Percentiles rank a stretch among this genome's conserved stretches.
These are phyloP conservation scores for Ascochyta rabiei DNA, from an alignment of 2,329 filamentous ascomycete species.

Conservation along the genomic window DNA sequence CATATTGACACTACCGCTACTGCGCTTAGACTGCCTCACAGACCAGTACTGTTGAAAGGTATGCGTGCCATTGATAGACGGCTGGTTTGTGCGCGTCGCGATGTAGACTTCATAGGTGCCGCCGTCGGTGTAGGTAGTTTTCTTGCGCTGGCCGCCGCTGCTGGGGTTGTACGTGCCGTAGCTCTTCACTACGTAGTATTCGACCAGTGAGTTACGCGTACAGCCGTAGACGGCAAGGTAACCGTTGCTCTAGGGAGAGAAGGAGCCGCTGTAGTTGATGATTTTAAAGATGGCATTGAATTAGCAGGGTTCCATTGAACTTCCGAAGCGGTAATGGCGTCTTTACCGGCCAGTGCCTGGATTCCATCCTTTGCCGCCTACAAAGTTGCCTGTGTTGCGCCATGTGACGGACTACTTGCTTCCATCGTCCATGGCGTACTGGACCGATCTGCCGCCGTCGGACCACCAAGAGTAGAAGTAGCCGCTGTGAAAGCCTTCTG, in stretches of 20 bases:
- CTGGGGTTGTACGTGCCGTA: constrained; percentile 55
- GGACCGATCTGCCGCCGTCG: constrained; percentile 49
- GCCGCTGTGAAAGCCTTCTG: constrained; percentile 52
- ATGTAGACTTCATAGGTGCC: constrained; percentile 59
- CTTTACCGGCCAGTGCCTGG: constrained; percentile 54
- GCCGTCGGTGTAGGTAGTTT: constrained; percentile 58
- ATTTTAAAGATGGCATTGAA: constrained; percentile 2
- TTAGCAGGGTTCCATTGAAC: no score
- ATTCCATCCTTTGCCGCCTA: constrained; percentile 39
- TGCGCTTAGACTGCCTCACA: constrained; percentile 56
- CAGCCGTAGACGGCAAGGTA: constrained; percentile 60
- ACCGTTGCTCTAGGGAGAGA: constrained; percentile 27
- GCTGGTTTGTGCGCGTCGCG: constrained; percentile 57
- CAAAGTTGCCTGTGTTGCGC: constrained; percentile 33
- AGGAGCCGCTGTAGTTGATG: constrained; percentile 30
- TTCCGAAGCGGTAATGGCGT: no score
- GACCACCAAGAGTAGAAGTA: constrained; percentile 68
- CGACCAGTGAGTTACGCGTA: constrained; percentile 58
- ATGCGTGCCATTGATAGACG: constrained; percentile 58
- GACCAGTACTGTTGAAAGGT: constrained; percentile 63
- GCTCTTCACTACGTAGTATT: constrained; percentile 64
- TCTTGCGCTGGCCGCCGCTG: constrained; percentile 52
- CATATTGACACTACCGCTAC: constrained; percentile 48
- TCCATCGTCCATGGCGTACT: constrained; percentile 29
- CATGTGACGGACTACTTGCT: constrained; percentile 32